Base-by-base conservation (phyloP, 768 basidiomycete species). In the Serendipita sp. region DNA sequence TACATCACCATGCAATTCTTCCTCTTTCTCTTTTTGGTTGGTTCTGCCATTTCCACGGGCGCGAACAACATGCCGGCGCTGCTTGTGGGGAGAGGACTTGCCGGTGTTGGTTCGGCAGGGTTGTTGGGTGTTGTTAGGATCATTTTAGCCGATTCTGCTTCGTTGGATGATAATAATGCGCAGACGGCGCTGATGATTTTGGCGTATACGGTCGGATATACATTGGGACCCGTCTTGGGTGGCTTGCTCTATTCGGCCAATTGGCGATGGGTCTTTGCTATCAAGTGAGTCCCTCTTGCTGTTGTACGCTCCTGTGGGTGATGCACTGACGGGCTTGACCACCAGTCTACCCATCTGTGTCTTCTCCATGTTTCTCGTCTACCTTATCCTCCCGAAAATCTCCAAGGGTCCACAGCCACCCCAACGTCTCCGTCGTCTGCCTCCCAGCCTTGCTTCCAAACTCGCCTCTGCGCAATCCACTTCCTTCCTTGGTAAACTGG, bases 1-100 rank as follows among this genome's bases (percentile, higher is more conserved):
- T 75, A 81, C 66, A 73, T 72, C 64, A 76, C 78, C 1, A 70
- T 80, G 36, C 80, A 81, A 66, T 13, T 77, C 2, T 72, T 77
- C 2, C 68, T 81, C 10, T 4, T 78, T 8, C 68, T 79, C 63
- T 81, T 81, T 69, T 69, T 79, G 18, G 48, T 78, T 34, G 80
- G 80, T 10, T 78, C 78, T 1, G 23, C 23, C 23, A 23, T 23
- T 1, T 23, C 23, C 2, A 23, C 23, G 23, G 23, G 23, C 23
- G 23, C 23, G 1, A 23, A 23, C 23, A 23, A 23, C 23, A 23
- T 23, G 23, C 23, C 23, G 1, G 23, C 23, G 1, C 23, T 23
- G 23, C 23, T 23, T 23, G 23, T 23, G 23, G 23, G 23, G 23
- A 23, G 23, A 23, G 23, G 23, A 1, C 23, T 23, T 1, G 23